These are phyloP conservation scores for Hyphopichia pseudoburtonii DNA, from an alignment of 1,139 yeast species.

Conservation along the genomic window DNA sequence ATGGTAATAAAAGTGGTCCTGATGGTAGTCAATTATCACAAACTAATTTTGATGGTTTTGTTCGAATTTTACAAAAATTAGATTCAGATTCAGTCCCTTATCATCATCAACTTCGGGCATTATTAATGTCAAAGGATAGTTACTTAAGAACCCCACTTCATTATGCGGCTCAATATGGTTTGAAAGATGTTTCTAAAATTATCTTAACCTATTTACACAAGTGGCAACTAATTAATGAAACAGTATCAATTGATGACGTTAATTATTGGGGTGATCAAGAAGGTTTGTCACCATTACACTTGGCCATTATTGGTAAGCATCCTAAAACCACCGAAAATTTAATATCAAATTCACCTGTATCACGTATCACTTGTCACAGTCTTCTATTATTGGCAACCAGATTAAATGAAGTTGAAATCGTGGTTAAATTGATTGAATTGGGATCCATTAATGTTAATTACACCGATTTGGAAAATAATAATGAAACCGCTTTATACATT, in stretches of 20 bases:
- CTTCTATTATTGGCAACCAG: conserved; percentile 71
- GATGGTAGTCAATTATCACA: conserved; percentile 50
- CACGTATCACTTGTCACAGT: conserved; percentile 42
- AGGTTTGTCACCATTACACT: conserved; percentile 75
- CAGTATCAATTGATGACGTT: conserved; percentile 57
- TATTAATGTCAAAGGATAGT: conserved; percentile 67
- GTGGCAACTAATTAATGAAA: conserved; percentile 35
- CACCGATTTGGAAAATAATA: conserved; percentile 55
- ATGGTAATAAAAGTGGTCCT: conserved; percentile 49
- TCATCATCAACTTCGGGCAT: conserved; percentile 54
- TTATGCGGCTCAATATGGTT: conserved; percentile 86
- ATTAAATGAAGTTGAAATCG: conserved; percentile 58
- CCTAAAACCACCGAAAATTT: conserved; percentile 71
- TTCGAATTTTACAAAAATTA: conserved; percentile 27
- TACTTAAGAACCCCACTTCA: conserved; percentile 86
- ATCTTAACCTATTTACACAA: conserved; percentile 47
- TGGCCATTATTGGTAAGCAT: conserved; percentile 81
- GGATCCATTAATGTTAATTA: conserved; percentile 67
- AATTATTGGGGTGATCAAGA: conserved; percentile 83
- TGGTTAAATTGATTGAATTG: conserved; percentile 53
- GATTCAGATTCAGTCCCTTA: conserved; percentile 51
- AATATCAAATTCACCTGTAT: conserved; percentile 44
- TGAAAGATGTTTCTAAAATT: conserved; percentile 59
- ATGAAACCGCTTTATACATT: conserved; percentile 80
- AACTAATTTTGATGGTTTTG: conserved; percentile 23